A percentile compares a stretch with the other conserved stretches of the same genome.
Evolutionary conservation across 1,284 basidiomycete genomes (phyloP).

Genomic region (Ceratobasidium sp.): DNA sequence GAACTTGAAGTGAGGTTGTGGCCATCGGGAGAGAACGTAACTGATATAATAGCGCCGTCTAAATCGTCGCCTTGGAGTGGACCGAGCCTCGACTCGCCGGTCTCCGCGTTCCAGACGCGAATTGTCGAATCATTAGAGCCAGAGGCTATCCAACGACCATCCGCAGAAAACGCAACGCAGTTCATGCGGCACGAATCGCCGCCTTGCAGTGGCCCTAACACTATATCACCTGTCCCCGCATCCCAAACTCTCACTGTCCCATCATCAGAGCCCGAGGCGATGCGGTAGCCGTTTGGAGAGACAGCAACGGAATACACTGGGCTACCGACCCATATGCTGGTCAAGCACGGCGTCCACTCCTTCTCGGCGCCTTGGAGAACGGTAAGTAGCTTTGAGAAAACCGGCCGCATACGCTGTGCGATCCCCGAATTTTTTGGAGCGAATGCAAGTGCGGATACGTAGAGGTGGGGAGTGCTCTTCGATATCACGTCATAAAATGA

Average conservation of each 20-base stretch:
- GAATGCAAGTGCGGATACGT: slow-evolving; percentile 23
- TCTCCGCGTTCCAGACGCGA: background rate
- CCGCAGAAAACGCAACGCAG: background rate
- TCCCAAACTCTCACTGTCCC: too few relatives aligned
- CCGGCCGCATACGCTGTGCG: background rate
- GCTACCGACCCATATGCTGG: background rate
- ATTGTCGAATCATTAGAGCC: slow-evolving; percentile 1
- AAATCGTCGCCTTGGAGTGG: slow-evolving; percentile 11
- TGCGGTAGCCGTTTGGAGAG: background rate
- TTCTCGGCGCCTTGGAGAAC: background rate
- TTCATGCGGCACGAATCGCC: background rate
- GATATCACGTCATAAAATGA: slow-evolving; percentile 19
- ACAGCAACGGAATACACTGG: background rate
- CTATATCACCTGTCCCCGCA: background rate
- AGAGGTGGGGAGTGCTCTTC: slow-evolving; percentile 7
- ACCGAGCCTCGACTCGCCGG: background rate
- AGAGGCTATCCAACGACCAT: background rate
- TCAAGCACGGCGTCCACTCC: too few relatives aligned
- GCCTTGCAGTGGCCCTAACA: background rate
- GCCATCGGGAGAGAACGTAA: slow-evolving; percentile 39
- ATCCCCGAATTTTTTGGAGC: background rate
- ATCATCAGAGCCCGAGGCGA: too few relatives aligned
- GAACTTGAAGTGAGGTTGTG: slow-evolving; percentile 6
- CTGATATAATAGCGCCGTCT: background rate
- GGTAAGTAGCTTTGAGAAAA: background rate